Evolutionary conservation across 768 basidiomycete species (phyloP), one percentile per base, ranked within the genome.

Genomic region (Termitomyces sp.): DNA sequence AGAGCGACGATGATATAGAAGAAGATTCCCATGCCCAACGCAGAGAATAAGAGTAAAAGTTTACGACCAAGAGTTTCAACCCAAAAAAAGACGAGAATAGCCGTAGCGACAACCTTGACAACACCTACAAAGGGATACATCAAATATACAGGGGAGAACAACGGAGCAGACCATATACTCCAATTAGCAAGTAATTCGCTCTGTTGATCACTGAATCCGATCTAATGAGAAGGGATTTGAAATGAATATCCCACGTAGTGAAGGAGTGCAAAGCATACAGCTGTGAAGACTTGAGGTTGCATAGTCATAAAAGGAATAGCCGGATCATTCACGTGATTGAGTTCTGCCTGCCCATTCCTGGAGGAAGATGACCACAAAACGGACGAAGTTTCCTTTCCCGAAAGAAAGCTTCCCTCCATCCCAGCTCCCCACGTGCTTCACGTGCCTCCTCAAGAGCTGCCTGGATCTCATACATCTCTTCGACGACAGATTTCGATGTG

Each of bases 1-100:
- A 94, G 82, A 7, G 92, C 88, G n/a, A 92, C 93, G 66, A 94
- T 83, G 73, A 94, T 90, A 77, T 86, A 93, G 78, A 94, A 92
- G 55, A 86, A 77, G 43, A 74, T 76, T 29, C 90, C 90, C 93
- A 95, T 95, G 61, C 91, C 89, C 57, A 89, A 72, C 1, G 87
- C 86, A 29, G 88, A 88, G 65, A 87, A 86, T 71, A 92, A 80
- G 11, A 95, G 73, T 5, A 88, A 88, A 42, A 81, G 73, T 67
- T 84, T 89, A 11, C 91, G 85, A 1, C 91, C 91, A 0, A 90
- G 73, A 20, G 79, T 76, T 65, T 92, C 90, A 52, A 87, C 86
- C 40, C 86, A 77, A 67, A 86, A 81, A 71, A 86, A 85, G 38
- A 92, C 80, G 71, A 89, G 91, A 58, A 90, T 47, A 2, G 80